Evolutionary conservation across 176 grass and related monocot species (phyloP), one percentile per base, ranked within the genome.

Genomic region (Saccharum officinarum): DNA sequence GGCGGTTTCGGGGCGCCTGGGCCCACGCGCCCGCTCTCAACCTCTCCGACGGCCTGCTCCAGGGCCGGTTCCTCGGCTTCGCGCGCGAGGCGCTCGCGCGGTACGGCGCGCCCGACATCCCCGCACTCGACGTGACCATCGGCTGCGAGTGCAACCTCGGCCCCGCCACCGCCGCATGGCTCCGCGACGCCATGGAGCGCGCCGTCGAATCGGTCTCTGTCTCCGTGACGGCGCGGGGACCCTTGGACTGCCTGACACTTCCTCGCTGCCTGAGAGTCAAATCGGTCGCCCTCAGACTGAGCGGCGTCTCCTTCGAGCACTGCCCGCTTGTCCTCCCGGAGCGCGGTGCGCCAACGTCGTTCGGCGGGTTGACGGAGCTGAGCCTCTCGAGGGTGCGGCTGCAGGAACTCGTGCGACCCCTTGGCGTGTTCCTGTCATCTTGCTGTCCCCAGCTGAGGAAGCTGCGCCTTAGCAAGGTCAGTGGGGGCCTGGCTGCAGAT

Each of bases 81-180:
- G 75, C 83, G 16, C 2, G 38, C 38, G 26, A 18, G 25, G 50
- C 6, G 4, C 74, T 85, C 64, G 17, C 47, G 50, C 37, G 67
- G 75, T 85, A 85, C 75, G 83, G 50, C 66, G 2, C 28, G 12
- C 18, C 18, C 13, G 83, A 71, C 50, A 61, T 85, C 66, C 75
- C 83, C 25, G 41, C 26, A 26, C 83, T 85, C 50, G 1, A 71
- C 50, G 75, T 79, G 66, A 9, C 12, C 10, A 45, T 85, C 65
- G 5, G 65, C 6, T 12, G 8, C 75, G 0, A 1, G 39, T 85
- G 26, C 65, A 71, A 26, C 66, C 38, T 79, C 26, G 49, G 74
- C 83, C 25, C 23, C 36, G 36, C 6, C 25, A 69, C 65, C 20
- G 50, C 75, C 5, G 65, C 26, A 9, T 85, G 83, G 75, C 75